Evolutionary conservation across 192 early-diverging fungal species (phyloP), one percentile per base, ranked within the genome.

Genomic region (Podila verticillata): DNA sequence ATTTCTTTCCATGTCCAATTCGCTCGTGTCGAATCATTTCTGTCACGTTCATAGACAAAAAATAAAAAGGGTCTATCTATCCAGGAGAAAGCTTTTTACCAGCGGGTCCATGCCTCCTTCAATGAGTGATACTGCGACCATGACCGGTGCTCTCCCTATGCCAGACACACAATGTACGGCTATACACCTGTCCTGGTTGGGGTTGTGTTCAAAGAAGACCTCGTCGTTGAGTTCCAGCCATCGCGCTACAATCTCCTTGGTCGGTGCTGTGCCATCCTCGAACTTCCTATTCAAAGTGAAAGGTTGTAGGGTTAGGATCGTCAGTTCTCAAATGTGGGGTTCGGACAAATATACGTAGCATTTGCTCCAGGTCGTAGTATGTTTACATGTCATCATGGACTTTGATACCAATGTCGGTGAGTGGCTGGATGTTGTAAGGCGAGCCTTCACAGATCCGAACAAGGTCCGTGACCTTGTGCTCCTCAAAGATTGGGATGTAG

Each of bases 131-230:
- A 95, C 84, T 1, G 93, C 89, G 7, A 95, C 90, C 12, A 92
- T 54, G 9, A 91, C 87, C 7, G 93, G 93, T 5, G 92, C 93
- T 68, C 93, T 73, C 19, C 93, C 93, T 58, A 94, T 88, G 8
- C 93, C 93, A 28, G 92, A 89, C 31, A 94, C 90, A 73, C 93
- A 94, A 72, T 94, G 93, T 20, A 94, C 86, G 5, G 78, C 85
- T 31, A 87, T 74, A 57, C 69, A 74, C 6, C 71, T 36, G 34
- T 48, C 70, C 5, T 56, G 48, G 4, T 65, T 68, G 2, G 64
- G 71, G 1, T 54, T 54, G 51, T 68, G 60, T 8, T 81, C 66
- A 34, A 69, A 67, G 54, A 57, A 71, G 26, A 78, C 70, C 13
- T 82, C 68, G 29, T 82, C 65, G 30, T 70, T 74, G 22, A 86